These are phyloP conservation scores for Fusarium sp. DNA, from an alignment of 2,329 filamentous ascomycete species.

Conservation along the genomic window DNA sequence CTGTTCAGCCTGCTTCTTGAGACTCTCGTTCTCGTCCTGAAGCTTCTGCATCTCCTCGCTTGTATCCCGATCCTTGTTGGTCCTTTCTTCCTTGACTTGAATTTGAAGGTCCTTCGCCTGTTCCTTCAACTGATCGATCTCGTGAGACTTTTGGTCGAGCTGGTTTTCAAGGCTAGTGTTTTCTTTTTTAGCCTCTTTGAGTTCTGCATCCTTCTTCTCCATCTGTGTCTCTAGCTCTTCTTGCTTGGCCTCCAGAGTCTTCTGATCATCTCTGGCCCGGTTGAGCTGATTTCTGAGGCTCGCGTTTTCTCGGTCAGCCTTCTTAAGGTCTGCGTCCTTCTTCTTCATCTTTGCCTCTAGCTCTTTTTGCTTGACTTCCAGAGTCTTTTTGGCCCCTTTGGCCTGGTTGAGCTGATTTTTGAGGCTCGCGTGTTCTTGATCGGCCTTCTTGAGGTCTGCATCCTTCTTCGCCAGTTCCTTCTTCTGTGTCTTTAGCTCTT, in stretches of 20 bases:
- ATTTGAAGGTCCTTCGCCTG: neutral
- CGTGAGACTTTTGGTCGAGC: no score
- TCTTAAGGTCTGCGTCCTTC: no score
- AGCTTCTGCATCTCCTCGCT: neutral
- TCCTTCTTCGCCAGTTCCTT: neutral
- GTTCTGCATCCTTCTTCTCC: no score
- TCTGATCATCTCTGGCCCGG: neutral
- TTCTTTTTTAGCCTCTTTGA: no score
- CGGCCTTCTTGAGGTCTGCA: neutral
- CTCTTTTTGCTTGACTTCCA: no score
- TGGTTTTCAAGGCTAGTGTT: no score
- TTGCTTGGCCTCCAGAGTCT: neutral
- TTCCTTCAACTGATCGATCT: neutral
- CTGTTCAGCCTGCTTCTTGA: neutral
- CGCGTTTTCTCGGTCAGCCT: no score
- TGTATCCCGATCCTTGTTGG: neutral
- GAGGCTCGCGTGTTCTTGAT: neutral
- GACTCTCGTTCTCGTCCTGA: neutral
- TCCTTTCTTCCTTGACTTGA: neutral
- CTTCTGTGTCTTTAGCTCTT: neutral
- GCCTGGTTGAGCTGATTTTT: neutral
- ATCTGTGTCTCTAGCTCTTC: no score
- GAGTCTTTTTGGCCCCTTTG: neutral
- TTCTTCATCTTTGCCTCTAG: no score
- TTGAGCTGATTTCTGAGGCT: no score